These are phyloP conservation scores for Salmacisia buchloeana DNA, from an alignment of 1,284 basidiomycete species.

Conservation along the genomic window DNA sequence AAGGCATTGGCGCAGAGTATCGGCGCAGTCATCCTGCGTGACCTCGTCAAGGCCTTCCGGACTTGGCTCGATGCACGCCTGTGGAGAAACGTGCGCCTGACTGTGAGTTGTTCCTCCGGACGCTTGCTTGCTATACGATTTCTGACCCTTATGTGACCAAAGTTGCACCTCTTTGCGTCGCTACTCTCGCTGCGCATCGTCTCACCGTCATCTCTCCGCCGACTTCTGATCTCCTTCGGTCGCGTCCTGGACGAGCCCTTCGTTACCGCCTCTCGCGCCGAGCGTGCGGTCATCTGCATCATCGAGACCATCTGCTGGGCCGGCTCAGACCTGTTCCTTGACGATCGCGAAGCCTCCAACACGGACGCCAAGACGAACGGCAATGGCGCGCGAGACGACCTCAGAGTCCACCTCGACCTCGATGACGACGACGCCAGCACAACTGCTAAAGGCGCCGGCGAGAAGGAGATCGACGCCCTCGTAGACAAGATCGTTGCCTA, in stretches of 20 bases:
- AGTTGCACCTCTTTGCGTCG: constrained; percentile 37
- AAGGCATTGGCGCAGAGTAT: constrained; percentile 19
- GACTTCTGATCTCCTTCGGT: constrained; percentile 72
- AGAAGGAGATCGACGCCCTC: constrained; percentile 33
- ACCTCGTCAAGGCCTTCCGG: constrained; percentile 42
- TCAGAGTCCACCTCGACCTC: background rate
- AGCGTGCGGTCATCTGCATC: constrained; percentile 76
- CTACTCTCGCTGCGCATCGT: constrained; percentile 62
- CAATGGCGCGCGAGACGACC: background rate
- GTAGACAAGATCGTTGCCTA: constrained; percentile 35
- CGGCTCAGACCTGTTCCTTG: constrained; percentile 27
- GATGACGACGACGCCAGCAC: constrained; percentile 30
- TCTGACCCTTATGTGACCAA: no score
- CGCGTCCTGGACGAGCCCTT: constrained; percentile 83
- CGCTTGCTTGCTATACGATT: background rate
- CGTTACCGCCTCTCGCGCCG: constrained; percentile 76
- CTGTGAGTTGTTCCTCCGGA: constrained; percentile 10
- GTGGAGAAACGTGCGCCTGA: constrained; percentile 45
- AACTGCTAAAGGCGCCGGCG: constrained; percentile 9
- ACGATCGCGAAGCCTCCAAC: background rate
- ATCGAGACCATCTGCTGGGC: constrained; percentile 65
- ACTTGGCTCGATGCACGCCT: constrained; percentile 41
- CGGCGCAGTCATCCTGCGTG: constrained; percentile 36
- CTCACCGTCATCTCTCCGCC: constrained; percentile 67
- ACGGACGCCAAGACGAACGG: constrained; percentile 8